These are phyloP conservation scores for Eucalyptus cloeziana DNA, from an alignment of 345 rosid species.

Conservation along the genomic window DNA sequence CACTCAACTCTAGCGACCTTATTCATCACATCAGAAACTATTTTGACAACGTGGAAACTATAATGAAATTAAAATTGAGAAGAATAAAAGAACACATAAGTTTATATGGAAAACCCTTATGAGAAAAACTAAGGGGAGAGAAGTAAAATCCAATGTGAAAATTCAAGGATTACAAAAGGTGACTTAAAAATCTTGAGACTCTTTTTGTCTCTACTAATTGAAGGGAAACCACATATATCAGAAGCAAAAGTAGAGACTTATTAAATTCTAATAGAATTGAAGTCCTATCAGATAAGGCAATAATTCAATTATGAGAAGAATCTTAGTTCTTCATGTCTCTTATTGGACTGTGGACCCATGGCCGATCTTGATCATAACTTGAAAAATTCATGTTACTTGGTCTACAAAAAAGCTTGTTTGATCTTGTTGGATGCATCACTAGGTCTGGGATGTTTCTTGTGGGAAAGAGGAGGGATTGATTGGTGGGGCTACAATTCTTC, in stretches of 20 bases:
- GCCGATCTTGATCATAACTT: background rate
- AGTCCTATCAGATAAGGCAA: background rate
- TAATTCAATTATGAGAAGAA: background rate
- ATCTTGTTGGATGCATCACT: background rate
- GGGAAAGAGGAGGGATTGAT: constrained; percentile 77
- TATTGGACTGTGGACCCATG: background rate
- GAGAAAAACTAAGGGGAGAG: accelerated
- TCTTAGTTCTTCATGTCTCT: background rate
- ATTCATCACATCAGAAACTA: background rate
- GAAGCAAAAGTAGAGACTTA: background rate
- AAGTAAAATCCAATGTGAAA: accelerated
- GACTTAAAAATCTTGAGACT: background rate
- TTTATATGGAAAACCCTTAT: accelerated
- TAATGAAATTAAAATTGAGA: background rate
- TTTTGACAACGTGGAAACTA: accelerated
- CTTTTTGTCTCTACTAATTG: background rate
- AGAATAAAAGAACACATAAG: background rate
- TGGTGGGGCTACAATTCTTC: constrained; percentile 89
- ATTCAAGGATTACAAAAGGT: background rate
- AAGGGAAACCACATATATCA: background rate
- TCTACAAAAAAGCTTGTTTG: background rate
- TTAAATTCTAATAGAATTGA: background rate
- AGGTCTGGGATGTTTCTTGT: constrained; percentile 96
- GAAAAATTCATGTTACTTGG: background rate
- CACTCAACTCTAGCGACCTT: accelerated